phyloP scores from a whole-genome alignment of 1,139 yeast genomes.

The Wickerhamiella pararugosa region DNA sequence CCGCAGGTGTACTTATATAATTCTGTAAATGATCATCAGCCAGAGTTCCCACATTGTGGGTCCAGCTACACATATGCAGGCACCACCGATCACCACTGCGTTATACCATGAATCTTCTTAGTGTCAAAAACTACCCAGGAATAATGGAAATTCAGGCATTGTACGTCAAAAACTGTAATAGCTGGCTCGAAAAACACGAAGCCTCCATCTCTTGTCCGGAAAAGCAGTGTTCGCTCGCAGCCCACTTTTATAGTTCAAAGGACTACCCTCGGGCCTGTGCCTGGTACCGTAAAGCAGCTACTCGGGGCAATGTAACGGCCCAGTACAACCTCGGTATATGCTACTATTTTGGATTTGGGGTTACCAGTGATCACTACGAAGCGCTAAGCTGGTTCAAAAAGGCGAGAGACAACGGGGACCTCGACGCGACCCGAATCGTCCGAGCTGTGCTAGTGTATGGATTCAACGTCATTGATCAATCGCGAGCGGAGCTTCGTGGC shows the following conservation, averaged over 20 bases:
- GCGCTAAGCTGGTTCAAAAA: constrained; percentile 2
- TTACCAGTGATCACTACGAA: neutral
- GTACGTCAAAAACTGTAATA: too few relatives aligned
- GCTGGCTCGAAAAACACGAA: neutral
- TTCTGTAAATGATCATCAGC: too few relatives aligned
- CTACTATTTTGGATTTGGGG: neutral
- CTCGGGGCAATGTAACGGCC: neutral
- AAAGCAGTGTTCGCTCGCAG: neutral
- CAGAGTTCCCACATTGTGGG: too few relatives aligned
- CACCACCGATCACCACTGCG: too few relatives aligned
- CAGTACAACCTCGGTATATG: constrained; percentile 1
- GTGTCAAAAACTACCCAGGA: too few relatives aligned
- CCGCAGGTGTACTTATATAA: neutral
- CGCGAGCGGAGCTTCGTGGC: too few relatives aligned
- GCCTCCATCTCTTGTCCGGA: neutral
- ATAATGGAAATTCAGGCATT: too few relatives aligned
- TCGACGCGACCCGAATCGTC: neutral
- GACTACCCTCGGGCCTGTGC: neutral
- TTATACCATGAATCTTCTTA: too few relatives aligned
- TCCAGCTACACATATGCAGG: too few relatives aligned
- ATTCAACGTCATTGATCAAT: too few relatives aligned
- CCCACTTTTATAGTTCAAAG: neutral
- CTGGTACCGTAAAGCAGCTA: neutral
- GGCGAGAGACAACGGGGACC: neutral
- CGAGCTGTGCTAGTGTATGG: too few relatives aligned